phyloP scores from a whole-genome alignment of 2,329 filamentous ascomycete genomes.

The Ophiocordyceps camponoti-leonardi region DNA sequence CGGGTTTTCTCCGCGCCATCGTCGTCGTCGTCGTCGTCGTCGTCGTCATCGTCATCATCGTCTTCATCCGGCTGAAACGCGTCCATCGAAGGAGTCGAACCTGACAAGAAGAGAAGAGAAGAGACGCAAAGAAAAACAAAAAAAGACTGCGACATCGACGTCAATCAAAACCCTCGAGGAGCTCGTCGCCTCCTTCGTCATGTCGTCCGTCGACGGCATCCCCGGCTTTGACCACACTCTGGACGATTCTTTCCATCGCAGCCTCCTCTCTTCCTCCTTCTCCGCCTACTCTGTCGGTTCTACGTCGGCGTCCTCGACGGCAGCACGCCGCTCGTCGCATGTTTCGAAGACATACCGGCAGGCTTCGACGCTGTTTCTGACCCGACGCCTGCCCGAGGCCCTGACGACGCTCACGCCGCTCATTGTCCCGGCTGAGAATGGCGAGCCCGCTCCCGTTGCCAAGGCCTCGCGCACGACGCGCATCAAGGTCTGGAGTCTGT shows the following conservation, averaged over 20 bases:
- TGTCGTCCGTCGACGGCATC: constrained; percentile 19
- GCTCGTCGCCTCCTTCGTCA: constrained; percentile 7
- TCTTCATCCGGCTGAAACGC: too few species aligned
- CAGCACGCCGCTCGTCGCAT: constrained; percentile 47
- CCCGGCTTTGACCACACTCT: constrained; percentile 13
- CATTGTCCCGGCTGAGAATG: constrained; percentile 43
- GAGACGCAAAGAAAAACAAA: too few species aligned
- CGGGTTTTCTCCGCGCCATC: background rate
- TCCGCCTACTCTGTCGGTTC: constrained; percentile 36
- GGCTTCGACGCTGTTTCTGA: constrained; percentile 85
- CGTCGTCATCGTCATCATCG: background rate
- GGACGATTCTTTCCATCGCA: constrained; percentile 29
- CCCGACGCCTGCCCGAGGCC: constrained; percentile 79
- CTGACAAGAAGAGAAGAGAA: too few species aligned
- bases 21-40: background rate
- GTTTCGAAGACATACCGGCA: constrained; percentile 90
- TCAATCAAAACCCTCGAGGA: background rate
- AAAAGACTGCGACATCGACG: too few species aligned
- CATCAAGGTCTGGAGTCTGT: constrained; percentile 95
- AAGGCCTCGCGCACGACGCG: constrained; percentile 65
- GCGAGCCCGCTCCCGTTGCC: constrained; percentile 55
- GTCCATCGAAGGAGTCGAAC: too few species aligned
- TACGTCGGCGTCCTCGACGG: constrained; percentile 52
- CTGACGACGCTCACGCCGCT: constrained; percentile 71
- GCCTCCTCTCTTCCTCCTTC: constrained; percentile 45